A percentile compares a stretch with the other conserved stretches of the same genome.
These are phyloP conservation scores for Wickerhamomyces chaumierensis DNA, from an alignment of 805 yeast species.

Conservation along the genomic window DNA sequence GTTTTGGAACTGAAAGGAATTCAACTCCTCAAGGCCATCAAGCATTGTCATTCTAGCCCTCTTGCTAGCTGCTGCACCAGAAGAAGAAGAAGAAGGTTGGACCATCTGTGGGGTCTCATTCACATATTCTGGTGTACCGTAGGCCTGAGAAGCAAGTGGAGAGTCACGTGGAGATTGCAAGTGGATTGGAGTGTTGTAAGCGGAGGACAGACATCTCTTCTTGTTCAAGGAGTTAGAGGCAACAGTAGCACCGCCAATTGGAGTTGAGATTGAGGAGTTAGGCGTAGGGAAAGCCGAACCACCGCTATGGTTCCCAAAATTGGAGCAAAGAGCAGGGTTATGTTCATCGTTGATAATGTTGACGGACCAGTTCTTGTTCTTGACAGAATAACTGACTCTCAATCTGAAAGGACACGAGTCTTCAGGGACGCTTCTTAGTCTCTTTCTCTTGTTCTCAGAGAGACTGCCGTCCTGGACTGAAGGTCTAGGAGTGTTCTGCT, in stretches of 20 bases:
- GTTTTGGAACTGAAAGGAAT: not conserved
- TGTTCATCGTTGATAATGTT: constrained; percentile 18
- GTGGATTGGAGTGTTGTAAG: constrained; percentile 14
- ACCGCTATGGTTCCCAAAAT: constrained; percentile 11
- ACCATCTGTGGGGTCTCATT: constrained; percentile 2
- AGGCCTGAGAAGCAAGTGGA: constrained; percentile 5
- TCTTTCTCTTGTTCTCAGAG: constrained; percentile 5
- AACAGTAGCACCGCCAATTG: not conserved
- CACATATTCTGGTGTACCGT: constrained; percentile 2
- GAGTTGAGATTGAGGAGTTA: constrained; percentile 4
- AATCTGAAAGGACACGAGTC: constrained; percentile 20
- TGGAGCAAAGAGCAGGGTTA: constrained; percentile 13
- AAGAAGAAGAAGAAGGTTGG: constrained; percentile 3
- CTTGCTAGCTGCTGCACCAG: too few relatives aligned
- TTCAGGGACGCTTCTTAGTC: constrained; percentile 14
- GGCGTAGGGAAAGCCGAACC: constrained; percentile 6
- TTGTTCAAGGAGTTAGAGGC: not conserved
- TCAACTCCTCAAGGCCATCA: not conserved
- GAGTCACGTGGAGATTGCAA: constrained; percentile 6
- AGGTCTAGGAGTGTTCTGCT: constrained; percentile 9
- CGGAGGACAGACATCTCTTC: constrained; percentile 14
- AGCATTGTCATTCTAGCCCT: not conserved
- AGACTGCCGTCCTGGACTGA: not conserved
- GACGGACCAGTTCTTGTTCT: constrained; percentile 15
- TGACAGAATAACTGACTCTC: constrained; percentile 18